Conservation (phyloP, 2,329 filamentous ascomycete genomes). For the Diaporthe longicolla region DNA sequence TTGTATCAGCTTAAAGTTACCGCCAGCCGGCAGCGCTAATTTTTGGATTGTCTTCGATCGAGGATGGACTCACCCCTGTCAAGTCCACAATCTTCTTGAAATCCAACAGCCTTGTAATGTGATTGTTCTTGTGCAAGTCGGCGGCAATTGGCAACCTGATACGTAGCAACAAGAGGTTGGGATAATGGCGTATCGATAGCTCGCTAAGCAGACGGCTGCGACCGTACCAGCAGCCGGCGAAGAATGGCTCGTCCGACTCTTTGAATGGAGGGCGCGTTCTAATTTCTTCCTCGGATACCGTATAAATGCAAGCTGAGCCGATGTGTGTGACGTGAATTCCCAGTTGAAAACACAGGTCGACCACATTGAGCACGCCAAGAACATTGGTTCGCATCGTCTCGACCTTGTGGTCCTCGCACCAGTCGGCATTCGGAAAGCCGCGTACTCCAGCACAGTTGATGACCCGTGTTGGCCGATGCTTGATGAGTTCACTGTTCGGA, state of each 20-base stretch:
- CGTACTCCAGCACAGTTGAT: slow-evolving; percentile 42
- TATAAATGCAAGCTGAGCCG: slow-evolving; percentile 42
- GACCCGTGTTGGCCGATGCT: slow-evolving; percentile 23
- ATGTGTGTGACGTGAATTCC: slow-evolving; percentile 42
- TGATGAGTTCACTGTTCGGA: slow-evolving; percentile 21
- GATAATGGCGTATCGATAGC: slow-evolving; percentile 38
- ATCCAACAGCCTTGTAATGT: slow-evolving; percentile 31
- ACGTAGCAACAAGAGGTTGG: slow-evolving; percentile 38
- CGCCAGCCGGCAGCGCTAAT: neutral
- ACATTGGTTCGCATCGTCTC: slow-evolving; percentile 42
- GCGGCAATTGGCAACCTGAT: slow-evolving; percentile 35
- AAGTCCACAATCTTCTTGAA: slow-evolving; percentile 34
- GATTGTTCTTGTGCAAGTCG: slow-evolving; percentile 37
- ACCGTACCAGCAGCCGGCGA: slow-evolving; percentile 37
- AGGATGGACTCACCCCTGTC: neutral
- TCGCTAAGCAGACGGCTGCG: slow-evolving; percentile 38
- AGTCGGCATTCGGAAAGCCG: slow-evolving; percentile 40
- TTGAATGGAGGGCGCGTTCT: slow-evolving; percentile 29
- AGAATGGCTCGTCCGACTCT: slow-evolving; percentile 40
- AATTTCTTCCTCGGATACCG: neutral
- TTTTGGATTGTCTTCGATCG: neutral
- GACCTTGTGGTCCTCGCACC: slow-evolving; percentile 43
- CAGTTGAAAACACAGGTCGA: slow-evolving; percentile 40
- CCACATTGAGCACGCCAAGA: slow-evolving; percentile 38
- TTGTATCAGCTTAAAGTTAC: neutral